These are phyloP conservation scores for Lolium perenne DNA, from an alignment of 176 grass and related monocot genomes.

Conservation along the genomic window DNA sequence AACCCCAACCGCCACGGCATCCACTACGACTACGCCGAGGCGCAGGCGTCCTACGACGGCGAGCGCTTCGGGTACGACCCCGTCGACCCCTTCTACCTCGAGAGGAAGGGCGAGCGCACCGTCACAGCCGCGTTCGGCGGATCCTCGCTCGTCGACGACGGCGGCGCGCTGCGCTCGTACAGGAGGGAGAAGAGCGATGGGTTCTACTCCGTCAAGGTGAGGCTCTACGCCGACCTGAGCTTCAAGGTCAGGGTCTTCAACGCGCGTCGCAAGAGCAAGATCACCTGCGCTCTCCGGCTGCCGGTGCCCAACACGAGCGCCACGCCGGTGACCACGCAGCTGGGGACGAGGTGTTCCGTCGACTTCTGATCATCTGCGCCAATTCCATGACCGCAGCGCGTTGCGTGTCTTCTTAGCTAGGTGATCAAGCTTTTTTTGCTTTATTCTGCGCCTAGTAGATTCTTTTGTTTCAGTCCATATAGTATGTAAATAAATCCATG, in stretches of 20 bases:
- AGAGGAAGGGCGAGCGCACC: conserved; percentile 52
- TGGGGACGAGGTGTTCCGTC: conserved; percentile 49
- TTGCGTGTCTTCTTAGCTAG: no score
- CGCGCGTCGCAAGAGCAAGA: conserved; percentile 47
- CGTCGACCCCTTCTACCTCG: conserved; percentile 60
- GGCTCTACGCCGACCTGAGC: conserved; percentile 51
- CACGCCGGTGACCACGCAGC: background rate
- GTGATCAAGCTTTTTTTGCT: no score
- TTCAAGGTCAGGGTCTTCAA: conserved; percentile 64
- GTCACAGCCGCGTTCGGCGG: conserved; percentile 46
- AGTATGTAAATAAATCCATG: no score
- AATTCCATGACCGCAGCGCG: no score
- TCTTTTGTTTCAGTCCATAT: no score
- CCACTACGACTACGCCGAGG: conserved; percentile 57
- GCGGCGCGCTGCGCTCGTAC: conserved; percentile 47
- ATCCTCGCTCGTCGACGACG: background rate
- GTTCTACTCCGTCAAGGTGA: conserved; percentile 70
- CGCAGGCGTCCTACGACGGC: conserved; percentile 54
- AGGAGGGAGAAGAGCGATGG: conserved; percentile 57
- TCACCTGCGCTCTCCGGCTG: conserved; percentile 63
- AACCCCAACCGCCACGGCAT: conserved; percentile 65
- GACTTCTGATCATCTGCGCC: background rate
- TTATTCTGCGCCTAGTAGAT: no score
- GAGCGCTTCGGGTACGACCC: conserved; percentile 50
- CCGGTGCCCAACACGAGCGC: conserved; percentile 52